Evolutionary conservation across 2,329 filamentous ascomycete genomes (phyloP).

Genomic region (Neonectria neomacrospora): DNA sequence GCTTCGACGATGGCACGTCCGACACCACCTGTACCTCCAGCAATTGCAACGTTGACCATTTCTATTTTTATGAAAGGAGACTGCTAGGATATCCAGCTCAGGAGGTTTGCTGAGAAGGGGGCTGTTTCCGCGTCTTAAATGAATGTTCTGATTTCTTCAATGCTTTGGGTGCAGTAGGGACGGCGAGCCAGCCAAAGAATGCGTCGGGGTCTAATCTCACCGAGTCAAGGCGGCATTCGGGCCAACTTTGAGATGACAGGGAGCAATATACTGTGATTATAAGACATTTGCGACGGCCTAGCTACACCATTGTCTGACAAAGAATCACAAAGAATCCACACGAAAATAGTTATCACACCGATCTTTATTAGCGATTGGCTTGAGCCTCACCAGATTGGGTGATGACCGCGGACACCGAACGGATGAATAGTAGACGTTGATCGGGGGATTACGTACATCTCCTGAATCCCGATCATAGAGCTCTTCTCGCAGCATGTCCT

Average conservation of each 20-base stretch:
- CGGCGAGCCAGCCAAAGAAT: background rate
- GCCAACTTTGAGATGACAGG: background rate
- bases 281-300: too few species aligned
- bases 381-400: background rate
- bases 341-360: too few species aligned
- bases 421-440: background rate
- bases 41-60: conserved; percentile 6
- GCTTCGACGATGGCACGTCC: conserved; percentile 1
- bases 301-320: background rate
- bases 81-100: background rate
- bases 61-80: background rate
- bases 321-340: background rate
- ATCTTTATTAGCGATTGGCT: too few species aligned
- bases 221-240: background rate
- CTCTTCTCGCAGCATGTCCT: too few species aligned
- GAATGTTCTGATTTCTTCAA: background rate
- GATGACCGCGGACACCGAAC: background rate
- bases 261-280: too few species aligned
- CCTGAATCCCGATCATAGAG: background rate
- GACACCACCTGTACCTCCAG: conserved; percentile 9
- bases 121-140: background rate
- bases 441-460: background rate
- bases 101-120: background rate
- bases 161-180: background rate
- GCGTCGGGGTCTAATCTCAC: background rate